Percentiles rank a stretch among this genome's conserved stretches.
Conservation (phyloP, 345 rosid genomes). For the Salix exigua region DNA sequence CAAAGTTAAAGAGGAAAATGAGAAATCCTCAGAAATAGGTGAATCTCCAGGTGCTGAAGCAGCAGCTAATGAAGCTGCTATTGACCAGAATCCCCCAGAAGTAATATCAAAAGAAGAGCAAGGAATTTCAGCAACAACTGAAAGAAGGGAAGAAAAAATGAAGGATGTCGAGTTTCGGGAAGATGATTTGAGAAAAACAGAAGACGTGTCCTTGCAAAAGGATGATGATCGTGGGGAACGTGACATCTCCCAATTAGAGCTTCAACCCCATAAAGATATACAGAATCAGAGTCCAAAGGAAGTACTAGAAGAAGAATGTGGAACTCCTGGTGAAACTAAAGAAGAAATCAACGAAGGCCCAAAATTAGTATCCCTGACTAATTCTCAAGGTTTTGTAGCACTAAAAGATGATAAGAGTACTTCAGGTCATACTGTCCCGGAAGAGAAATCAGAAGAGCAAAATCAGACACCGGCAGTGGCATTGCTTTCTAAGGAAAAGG, state of each 20-base stretch:
- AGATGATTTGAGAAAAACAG: background rate
- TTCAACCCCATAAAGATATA: background rate
- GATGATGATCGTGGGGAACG: background rate
- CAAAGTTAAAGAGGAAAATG: slow-evolving; percentile 15
- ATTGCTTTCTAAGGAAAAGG: slow-evolving; percentile 1
- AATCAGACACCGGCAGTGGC: slow-evolving; percentile 9
- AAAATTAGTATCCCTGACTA: background rate
- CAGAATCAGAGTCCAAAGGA: background rate
- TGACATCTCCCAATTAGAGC: background rate
- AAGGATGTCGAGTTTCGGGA: background rate
- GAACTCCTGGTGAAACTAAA: background rate
- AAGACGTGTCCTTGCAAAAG: background rate
- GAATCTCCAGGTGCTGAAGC: slow-evolving; percentile 15
- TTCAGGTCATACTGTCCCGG: slow-evolving; percentile 15
- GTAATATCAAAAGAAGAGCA: slow-evolving; percentile 4
- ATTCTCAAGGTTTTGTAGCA: background rate
- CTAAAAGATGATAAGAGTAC: slow-evolving; percentile 11
- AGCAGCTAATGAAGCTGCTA: slow-evolving; percentile 7
- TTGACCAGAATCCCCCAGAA: background rate
- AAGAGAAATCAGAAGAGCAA: slow-evolving; percentile 24
- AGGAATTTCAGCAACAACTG: background rate
- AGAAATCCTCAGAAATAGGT: slow-evolving; percentile 16
- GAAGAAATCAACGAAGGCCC: background rate
- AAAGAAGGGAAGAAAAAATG: background rate
- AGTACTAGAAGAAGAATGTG: background rate